These are phyloP conservation scores for Echria macrotheca DNA, from an alignment of 495 filamentous ascomycete genomes.

Conservation along the genomic window DNA sequence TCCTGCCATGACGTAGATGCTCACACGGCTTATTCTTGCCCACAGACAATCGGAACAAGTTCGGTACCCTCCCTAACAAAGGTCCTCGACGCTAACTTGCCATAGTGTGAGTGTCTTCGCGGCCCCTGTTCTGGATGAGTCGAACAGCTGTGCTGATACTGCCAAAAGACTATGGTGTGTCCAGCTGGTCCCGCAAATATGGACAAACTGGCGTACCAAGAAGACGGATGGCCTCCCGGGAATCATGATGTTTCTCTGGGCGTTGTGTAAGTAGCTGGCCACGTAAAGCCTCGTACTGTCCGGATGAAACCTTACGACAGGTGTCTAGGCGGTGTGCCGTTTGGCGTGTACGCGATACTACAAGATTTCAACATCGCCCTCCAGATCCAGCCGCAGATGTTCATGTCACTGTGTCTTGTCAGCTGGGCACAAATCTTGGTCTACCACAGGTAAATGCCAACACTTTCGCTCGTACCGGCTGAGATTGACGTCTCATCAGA, in stretches of 20 bases:
- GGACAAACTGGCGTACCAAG: slow-evolving; percentile 66
- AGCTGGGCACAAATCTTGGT: slow-evolving; percentile 62
- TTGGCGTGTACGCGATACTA: slow-evolving; percentile 38
- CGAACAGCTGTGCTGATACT: background rate
- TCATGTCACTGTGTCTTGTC: slow-evolving; percentile 58
- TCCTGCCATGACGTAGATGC: too few species aligned
- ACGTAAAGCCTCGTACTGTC: background rate
- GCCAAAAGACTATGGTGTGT: slow-evolving; percentile 42
- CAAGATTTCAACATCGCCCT: slow-evolving; percentile 71
- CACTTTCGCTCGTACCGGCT: too few species aligned
- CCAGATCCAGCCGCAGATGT: slow-evolving; percentile 69
- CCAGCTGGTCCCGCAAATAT: slow-evolving; percentile 53
- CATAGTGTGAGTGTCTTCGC: slow-evolving; percentile 16
- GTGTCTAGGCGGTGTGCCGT: slow-evolving; percentile 37
- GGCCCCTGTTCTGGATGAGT: too few species aligned
- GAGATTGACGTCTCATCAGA: too few species aligned
- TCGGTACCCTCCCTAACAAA: slow-evolving; percentile 1
- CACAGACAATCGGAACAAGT: slow-evolving; percentile 43
- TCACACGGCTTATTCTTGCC: background rate
- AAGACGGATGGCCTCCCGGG: slow-evolving; percentile 67
- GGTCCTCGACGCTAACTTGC: background rate
- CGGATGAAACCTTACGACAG: background rate
- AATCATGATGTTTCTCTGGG: slow-evolving; percentile 73
- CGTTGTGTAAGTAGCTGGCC: slow-evolving; percentile 57
- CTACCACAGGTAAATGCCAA: slow-evolving; percentile 53